These are phyloP conservation scores for Rubia peregrina DNA, from an alignment of 305 asterid genomes.

Conservation along the genomic window DNA sequence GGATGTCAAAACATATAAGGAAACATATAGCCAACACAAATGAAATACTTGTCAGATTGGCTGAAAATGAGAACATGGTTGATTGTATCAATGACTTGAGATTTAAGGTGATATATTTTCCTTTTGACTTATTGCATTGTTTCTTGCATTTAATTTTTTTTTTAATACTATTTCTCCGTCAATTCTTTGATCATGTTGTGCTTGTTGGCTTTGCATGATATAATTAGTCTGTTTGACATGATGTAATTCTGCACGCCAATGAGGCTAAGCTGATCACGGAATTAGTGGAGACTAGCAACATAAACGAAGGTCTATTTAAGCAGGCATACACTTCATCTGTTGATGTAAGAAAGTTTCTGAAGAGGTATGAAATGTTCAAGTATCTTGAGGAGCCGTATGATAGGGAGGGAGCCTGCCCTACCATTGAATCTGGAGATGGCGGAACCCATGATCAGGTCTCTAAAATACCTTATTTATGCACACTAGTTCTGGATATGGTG, in stretches of 20 bases:
- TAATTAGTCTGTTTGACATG: conserved; percentile 2
- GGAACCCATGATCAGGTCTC: conserved; percentile 48
- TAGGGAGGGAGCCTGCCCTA: conserved; percentile 73
- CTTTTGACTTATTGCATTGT: background rate
- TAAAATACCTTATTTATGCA: background rate
- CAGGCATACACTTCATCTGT: conserved; percentile 67
- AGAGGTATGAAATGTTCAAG: conserved; percentile 59
- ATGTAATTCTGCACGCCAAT: conserved; percentile 47
- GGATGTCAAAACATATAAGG: background rate
- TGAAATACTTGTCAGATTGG: too few species aligned
- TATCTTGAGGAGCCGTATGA: conserved; percentile 66
- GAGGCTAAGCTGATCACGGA: conserved; percentile 82
- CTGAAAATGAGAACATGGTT: too few species aligned
- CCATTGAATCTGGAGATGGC: conserved; percentile 47
- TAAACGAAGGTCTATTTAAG: conserved; percentile 57
- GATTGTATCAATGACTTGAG: background rate
- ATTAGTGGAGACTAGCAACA: conserved; percentile 58
- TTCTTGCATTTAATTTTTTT: background rate
- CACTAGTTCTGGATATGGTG: conserved; percentile 5
- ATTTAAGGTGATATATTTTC: conserved; percentile 39
- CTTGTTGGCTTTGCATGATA: background rate
- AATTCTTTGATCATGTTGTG: background rate
- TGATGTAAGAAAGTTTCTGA: conserved; percentile 53
- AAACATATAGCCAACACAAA: background rate
- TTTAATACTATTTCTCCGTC: background rate